Evolutionary conservation across 768 basidiomycete genomes (phyloP), one percentile per base, ranked within the genome.

Genomic region (Hydnum rufescens): DNA sequence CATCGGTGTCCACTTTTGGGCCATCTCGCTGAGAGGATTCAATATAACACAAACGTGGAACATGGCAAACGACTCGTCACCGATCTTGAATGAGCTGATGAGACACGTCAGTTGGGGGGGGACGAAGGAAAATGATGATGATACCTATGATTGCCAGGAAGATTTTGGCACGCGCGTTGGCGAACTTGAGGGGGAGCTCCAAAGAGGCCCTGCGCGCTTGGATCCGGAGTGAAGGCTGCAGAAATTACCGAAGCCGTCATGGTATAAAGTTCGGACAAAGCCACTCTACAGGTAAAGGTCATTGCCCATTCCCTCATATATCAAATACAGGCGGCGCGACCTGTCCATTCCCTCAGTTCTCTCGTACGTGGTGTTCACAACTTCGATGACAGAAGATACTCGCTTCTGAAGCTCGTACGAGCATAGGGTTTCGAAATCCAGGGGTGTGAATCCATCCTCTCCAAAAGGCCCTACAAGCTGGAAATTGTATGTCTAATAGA

Each of bases 1-100:
- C n/a, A 96, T 60, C 53, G 80, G 74, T 1, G 85, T 76, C 82
- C 88, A 95, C 57, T 78, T 80, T 62, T 96, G 90, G 2, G 82
- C 85, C 3, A 71, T 66, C 61, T 87, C 83, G 48, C 82, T 87
- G 28, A 95, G 62, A 0, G 93, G 92, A 62, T 97, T 87, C 4
- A 97, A 55, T 4, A 96, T 63, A 5, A 82, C 72, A 2, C 74
- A 76, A 36, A 95, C 65, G 50, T 79, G 78, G 58, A 77, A 76
- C 34, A 82, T 58, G 0, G 90, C 81, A 1, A 74, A 77, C 2
- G 70, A 61, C 19, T 74, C 71, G 57, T 87, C 71, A 3, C 92
- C 92, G 34, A 76, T 66, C 31, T 73, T 64, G 60, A 90, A 81
- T 16, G 75, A 68, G 4, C 88, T 89, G 57, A 28, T 51, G 44